phyloP scores from a whole-genome alignment of 306 rosid species.

The Trifolium subterraneum region DNA sequence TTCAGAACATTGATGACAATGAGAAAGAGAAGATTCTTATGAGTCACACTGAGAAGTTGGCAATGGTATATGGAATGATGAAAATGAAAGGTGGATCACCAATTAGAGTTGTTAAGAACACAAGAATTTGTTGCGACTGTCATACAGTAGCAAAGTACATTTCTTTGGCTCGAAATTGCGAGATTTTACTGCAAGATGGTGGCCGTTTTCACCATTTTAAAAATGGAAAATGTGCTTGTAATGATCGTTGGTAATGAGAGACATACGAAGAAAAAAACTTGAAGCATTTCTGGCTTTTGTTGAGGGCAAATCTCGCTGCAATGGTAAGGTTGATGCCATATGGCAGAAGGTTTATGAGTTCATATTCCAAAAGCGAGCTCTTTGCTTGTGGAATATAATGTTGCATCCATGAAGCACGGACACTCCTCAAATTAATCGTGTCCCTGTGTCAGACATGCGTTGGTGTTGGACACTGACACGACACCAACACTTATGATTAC shows the following conservation, averaged over 20 bases:
- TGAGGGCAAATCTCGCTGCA: not conserved
- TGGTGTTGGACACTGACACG: too few relatives aligned
- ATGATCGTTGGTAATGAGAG: slow-evolving; percentile 60
- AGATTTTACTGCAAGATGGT: slow-evolving; percentile 61
- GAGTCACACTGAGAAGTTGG: slow-evolving; percentile 78
- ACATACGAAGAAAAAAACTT: not conserved
- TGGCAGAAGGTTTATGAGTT: not conserved
- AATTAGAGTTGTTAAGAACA: slow-evolving; percentile 70
- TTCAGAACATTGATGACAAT: slow-evolving; percentile 58
- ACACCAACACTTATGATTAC: too few relatives aligned
- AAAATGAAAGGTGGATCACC: slow-evolving; percentile 55
- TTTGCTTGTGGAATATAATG: not conserved
- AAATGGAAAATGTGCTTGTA: slow-evolving; percentile 68
- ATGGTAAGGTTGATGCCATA: not conserved
- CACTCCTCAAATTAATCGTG: too few relatives aligned
- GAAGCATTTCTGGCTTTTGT: slow-evolving; percentile 14
- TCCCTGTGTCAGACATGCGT: too few relatives aligned
- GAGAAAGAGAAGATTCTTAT: slow-evolving; percentile 69
- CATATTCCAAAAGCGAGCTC: not conserved
- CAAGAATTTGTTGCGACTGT: slow-evolving; percentile 68
- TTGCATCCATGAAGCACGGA: too few relatives aligned
- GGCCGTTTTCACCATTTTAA: slow-evolving; percentile 71
- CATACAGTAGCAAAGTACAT: slow-evolving; percentile 69
- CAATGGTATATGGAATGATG: slow-evolving; percentile 69
- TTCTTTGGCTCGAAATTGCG: slow-evolving; percentile 51